These are phyloP conservation scores for Calonectria pteridis DNA, from an alignment of 2,329 filamentous ascomycete genomes.

Conservation along the genomic window DNA sequence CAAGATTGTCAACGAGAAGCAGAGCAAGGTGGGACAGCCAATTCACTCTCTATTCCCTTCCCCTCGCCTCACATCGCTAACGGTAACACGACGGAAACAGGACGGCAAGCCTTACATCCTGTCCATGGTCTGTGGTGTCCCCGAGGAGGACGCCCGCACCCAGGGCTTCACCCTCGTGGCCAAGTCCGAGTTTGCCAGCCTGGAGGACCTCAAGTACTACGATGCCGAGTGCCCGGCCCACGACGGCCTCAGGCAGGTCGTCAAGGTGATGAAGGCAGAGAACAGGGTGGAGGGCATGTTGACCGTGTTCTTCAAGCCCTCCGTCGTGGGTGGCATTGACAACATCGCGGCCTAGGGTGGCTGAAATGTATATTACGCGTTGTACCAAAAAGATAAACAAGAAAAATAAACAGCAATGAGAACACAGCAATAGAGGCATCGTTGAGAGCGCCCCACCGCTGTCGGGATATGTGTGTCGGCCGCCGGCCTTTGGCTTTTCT, in stretches of 20 bases:
- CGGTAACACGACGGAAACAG: slow-evolving; percentile 53
- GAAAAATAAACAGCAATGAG: neutral
- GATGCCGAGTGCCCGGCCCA: slow-evolving; percentile 66
- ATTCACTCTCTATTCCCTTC: neutral
- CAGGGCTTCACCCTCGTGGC: slow-evolving; percentile 76
- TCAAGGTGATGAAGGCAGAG: slow-evolving; percentile 48
- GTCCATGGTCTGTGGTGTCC: slow-evolving; percentile 64
- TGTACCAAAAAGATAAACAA: neutral
- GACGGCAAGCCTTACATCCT: slow-evolving; percentile 79
- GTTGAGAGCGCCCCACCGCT: neutral
- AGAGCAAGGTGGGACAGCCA: slow-evolving; percentile 56
- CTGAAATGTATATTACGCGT: neutral
- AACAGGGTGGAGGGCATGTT: slow-evolving; percentile 53
- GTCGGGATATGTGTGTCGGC: neutral
- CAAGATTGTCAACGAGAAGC: slow-evolving; percentile 53
- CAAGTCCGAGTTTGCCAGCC: slow-evolving; percentile 72
- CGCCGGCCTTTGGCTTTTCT: neutral
- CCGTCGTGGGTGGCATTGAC: slow-evolving; percentile 43
- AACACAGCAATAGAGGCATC: neutral
- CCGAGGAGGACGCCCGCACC: slow-evolving; percentile 68
- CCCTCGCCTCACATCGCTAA: neutral
- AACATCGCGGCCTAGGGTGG: neutral
- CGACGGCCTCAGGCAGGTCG: slow-evolving; percentile 53
- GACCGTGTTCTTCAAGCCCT: slow-evolving; percentile 57
- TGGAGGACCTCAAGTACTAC: slow-evolving; percentile 79